A percentile compares a stretch with the other conserved stretches of the same genome.
phyloP scores from a whole-genome alignment of 345 rosid species.

The Streptanthus diversifolius region DNA sequence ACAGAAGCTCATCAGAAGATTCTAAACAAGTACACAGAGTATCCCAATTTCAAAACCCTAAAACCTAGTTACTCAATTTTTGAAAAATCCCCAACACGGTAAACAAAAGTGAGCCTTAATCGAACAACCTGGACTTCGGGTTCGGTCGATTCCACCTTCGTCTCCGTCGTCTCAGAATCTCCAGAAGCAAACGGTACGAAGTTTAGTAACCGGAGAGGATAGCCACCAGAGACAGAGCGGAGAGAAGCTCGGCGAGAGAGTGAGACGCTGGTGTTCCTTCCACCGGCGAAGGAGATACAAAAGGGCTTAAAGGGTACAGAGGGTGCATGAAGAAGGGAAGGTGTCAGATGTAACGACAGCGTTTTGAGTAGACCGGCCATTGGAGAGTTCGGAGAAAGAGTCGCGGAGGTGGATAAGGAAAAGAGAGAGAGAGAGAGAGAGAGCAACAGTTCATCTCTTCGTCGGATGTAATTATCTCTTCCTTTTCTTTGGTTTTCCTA shows the following conservation, averaged over 20 bases:
- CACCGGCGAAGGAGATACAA: conserved; percentile 43
- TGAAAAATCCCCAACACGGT: not conserved
- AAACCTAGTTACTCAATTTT: not conserved
- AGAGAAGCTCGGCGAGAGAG: conserved; percentile 35
- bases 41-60: not conserved
- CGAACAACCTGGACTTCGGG: conserved; percentile 55
- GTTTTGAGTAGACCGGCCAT: conserved; percentile 76
- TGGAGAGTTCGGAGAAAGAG: not conserved
- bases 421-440: not conserved
- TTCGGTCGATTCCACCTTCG: conserved; percentile 48
- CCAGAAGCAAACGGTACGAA: conserved; percentile 58
- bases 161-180: conserved; percentile 56
- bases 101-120: conserved; percentile 2
- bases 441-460: not conserved
- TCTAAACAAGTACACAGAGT: not conserved
- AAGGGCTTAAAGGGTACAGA: conserved; percentile 32
- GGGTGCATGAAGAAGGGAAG: conserved; percentile 32
- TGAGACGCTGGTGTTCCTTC: conserved; percentile 27
- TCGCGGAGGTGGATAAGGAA: conserved; percentile 25
- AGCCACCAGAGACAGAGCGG: conserved; percentile 26
- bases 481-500: not conserved
- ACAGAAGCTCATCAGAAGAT: not conserved
- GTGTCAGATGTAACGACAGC: conserved; percentile 46
- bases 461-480: conserved; percentile 5
- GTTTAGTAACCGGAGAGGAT: conserved; percentile 43